phyloP scores from a whole-genome alignment of 2,329 filamentous ascomycete species.

The Xylogone sp. region DNA sequence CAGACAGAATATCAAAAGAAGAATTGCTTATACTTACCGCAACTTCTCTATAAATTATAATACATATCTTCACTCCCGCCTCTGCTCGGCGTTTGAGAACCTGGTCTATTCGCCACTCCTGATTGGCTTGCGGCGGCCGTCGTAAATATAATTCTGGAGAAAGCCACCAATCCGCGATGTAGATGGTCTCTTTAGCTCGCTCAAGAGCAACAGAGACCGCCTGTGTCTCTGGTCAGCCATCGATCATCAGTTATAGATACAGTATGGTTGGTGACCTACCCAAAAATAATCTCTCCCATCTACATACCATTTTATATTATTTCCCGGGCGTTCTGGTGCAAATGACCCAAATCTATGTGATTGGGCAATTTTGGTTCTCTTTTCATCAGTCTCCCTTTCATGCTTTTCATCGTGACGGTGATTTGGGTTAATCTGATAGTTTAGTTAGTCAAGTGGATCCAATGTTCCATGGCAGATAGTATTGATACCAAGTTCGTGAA shows the following conservation, averaged over 20 bases:
- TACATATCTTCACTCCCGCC: constrained; percentile 88
- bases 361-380: constrained; percentile 68
- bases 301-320: constrained; percentile 94
- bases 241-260: constrained; percentile 3
- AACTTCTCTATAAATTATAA: constrained; percentile 85
- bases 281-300: constrained; percentile 95
- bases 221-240: constrained; percentile 16
- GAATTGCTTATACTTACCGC: constrained; percentile 14
- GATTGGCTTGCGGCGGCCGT: constrained; percentile 75
- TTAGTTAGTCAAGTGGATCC: constrained; percentile 1
- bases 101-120: constrained; percentile 84
- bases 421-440: constrained; percentile 65
- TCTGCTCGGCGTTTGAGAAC: constrained; percentile 85
- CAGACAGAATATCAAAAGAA: constrained; percentile 4
- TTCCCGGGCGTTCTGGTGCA: constrained; percentile 81
- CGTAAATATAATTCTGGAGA: constrained; percentile 85
- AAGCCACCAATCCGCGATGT: constrained; percentile 97
- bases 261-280: constrained; percentile 34
- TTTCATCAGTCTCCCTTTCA: constrained; percentile 77
- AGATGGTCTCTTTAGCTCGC: constrained; percentile 85
- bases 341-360: constrained; percentile 84
- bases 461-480: background rate
- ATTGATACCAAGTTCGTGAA: constrained; percentile 55
- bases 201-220: constrained; percentile 90
- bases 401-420: constrained; percentile 94